phyloP scores from a whole-genome alignment of 2,329 filamentous ascomycete species.

The Blumeriella jaapii region DNA sequence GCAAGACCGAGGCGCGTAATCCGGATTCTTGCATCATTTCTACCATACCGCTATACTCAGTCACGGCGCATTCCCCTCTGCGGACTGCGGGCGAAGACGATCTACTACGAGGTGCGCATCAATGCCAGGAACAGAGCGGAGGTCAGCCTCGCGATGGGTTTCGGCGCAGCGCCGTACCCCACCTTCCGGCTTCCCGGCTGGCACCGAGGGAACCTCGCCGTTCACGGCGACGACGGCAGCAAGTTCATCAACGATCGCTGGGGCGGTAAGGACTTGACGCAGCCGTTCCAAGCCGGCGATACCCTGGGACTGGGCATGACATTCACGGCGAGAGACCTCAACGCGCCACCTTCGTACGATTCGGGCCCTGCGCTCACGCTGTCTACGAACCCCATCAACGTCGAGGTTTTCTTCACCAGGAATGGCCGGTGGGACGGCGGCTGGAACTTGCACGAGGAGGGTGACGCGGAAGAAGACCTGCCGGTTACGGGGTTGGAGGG shows the following conservation, averaged over 20 bases:
- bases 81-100: slow-evolving; percentile 37
- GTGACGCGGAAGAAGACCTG: slow-evolving; percentile 49
- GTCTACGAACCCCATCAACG: slow-evolving; percentile 29
- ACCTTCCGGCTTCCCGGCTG: slow-evolving; percentile 69
- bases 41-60: slow-evolving; percentile 58
- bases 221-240: slow-evolving; percentile 73
- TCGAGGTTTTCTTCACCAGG: slow-evolving; percentile 59
- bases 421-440: slow-evolving; percentile 47
- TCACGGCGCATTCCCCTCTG: slow-evolving; percentile 45
- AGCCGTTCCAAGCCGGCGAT: slow-evolving; percentile 51
- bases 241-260: slow-evolving; percentile 64
- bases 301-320: slow-evolving; percentile 63
- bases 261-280: slow-evolving; percentile 59
- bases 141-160: slow-evolving; percentile 53
- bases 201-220: slow-evolving; percentile 62
- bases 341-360: slow-evolving; percentile 25
- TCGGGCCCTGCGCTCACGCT: slow-evolving; percentile 18
- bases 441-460: slow-evolving; percentile 69
- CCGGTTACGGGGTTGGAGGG: slow-evolving; percentile 59
- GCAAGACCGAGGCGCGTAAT: slow-evolving; percentile 31
- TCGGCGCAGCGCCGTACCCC: slow-evolving; percentile 63
- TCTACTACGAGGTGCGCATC: slow-evolving; percentile 64
- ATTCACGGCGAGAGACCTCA: slow-evolving; percentile 30
- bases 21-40: slow-evolving; percentile 54
- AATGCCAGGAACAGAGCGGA: slow-evolving; percentile 31